Conservation (phyloP, 176 grass and related monocot genomes). For the Areca catechu region DNA sequence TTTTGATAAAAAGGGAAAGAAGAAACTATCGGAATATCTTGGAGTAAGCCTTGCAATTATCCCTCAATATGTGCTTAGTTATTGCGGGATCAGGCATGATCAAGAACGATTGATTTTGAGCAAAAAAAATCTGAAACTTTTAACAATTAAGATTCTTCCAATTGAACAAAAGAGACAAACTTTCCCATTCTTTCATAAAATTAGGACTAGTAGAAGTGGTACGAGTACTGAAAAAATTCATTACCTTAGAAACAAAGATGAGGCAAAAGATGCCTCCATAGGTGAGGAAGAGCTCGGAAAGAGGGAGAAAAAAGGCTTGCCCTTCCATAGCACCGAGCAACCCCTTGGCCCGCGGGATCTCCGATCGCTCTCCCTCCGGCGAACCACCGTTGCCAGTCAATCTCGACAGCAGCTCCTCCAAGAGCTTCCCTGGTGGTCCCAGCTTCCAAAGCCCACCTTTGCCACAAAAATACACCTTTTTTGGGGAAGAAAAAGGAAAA, state of each 20-base stretch:
- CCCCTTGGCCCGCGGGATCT: slow-evolving; percentile 65
- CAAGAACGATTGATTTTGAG: slow-evolving; percentile 57
- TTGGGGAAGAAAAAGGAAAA: not conserved
- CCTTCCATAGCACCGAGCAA: slow-evolving; percentile 39
- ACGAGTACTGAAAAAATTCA: not conserved
- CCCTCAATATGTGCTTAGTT: slow-evolving; percentile 80
- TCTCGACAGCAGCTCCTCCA: no score
- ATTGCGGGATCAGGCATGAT: slow-evolving; percentile 89
- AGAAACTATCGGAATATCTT: slow-evolving; percentile 38
- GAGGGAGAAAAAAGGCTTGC: slow-evolving; percentile 79
- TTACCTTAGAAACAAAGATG: slow-evolving; percentile 84
- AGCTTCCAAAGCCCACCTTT: slow-evolving; percentile 32
- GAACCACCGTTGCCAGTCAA: slow-evolving; percentile 8
- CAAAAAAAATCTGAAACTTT: not conserved
- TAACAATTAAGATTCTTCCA: no score
- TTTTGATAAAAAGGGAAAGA: not conserved
- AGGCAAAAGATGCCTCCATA: slow-evolving; percentile 96
- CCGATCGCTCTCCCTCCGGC: slow-evolving; percentile 14
- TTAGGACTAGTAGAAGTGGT: no score
- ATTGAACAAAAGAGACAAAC: slow-evolving; percentile 1
- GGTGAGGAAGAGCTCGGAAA: slow-evolving; percentile 78
- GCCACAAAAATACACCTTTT: slow-evolving; percentile 51
- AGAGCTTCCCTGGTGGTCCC: slow-evolving; percentile 35
- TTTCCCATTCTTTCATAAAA: not conserved
- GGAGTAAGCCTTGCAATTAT: slow-evolving; percentile 80